phyloP scores from a whole-genome alignment of 495 filamentous ascomycete species.

The Trypethelium eluteriae region DNA sequence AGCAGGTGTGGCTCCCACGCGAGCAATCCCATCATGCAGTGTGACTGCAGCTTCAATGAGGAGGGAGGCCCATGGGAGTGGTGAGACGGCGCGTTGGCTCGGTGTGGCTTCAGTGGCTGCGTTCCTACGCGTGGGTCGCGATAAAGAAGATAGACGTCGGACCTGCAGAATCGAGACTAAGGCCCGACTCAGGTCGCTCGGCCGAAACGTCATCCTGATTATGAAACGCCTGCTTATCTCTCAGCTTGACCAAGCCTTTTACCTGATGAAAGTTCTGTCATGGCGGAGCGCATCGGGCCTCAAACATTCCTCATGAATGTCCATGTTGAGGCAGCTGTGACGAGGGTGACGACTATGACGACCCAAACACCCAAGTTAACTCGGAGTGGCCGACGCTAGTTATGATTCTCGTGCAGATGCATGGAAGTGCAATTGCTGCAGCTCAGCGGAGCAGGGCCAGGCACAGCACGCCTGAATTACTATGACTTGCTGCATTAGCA shows the following conservation, averaged over 20 bases:
- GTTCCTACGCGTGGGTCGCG: background rate
- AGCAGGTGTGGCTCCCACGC: background rate
- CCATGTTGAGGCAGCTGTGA: background rate
- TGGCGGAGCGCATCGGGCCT: background rate
- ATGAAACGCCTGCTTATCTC: background rate
- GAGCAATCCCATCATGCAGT: too few relatives aligned
- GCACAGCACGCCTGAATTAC: too few relatives aligned
- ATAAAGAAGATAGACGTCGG: background rate
- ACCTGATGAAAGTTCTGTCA: background rate
- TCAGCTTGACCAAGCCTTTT: conserved; percentile 10
- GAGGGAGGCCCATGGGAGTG: too few relatives aligned
- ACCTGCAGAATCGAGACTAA: conserved; percentile 7
- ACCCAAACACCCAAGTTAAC: background rate
- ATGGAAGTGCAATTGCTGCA: too few relatives aligned
- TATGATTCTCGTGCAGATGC: too few relatives aligned
- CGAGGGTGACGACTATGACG: background rate
- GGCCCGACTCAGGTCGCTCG: background rate
- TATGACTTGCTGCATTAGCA: too few relatives aligned
- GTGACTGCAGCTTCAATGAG: too few relatives aligned
- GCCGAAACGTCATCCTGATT: background rate
- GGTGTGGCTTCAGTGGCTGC: background rate
- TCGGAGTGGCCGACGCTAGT: too few relatives aligned
- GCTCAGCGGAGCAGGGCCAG: too few relatives aligned
- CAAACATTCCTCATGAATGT: background rate
- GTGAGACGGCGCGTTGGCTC: too few relatives aligned